Conservation (phyloP, 345 rosid genomes). For the Moricandia arvensis region DNA sequence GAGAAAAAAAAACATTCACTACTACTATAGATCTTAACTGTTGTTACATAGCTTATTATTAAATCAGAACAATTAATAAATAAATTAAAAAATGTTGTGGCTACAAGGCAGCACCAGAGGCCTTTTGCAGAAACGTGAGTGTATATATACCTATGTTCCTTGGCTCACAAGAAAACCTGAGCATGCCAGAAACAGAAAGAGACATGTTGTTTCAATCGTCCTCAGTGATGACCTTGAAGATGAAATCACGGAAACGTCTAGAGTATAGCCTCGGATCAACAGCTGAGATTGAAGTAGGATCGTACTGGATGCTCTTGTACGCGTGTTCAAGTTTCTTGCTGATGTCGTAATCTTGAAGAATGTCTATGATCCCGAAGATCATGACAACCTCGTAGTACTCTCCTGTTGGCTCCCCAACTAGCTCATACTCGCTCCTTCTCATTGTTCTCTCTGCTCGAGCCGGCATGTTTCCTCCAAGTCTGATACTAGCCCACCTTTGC, state of each 20-base stretch:
- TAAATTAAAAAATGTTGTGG: neutral
- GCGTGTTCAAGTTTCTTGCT: constrained; percentile 96
- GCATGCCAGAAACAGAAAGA: constrained; percentile 15
- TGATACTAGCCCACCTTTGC: constrained; percentile 71
- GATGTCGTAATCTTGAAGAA: constrained; percentile 90
- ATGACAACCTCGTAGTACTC: constrained; percentile 78
- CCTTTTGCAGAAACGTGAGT: constrained; percentile 1
- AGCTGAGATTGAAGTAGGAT: constrained; percentile 90
- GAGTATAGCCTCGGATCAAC: constrained; percentile 91
- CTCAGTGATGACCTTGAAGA: constrained; percentile 66
- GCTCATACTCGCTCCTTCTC: constrained; percentile 58
- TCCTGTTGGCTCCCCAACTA: constrained; percentile 78
- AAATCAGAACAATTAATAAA: neutral
- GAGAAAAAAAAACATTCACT: constrained; percentile 1
- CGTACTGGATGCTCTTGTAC: constrained; percentile 84
- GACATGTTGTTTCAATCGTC: constrained; percentile 49
- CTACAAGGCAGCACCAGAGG: neutral
- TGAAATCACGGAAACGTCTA: constrained; percentile 80
- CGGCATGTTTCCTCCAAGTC: constrained; percentile 79
- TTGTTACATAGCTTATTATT: constrained; percentile 24
- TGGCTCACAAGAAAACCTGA: constrained; percentile 9
- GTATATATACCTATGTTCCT: constrained; percentile 22
- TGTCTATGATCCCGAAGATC: constrained; percentile 89
- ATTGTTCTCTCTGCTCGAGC: constrained; percentile 75
- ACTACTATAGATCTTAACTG: constrained; percentile 19